Evolutionary conservation across 2,329 filamentous ascomycete genomes (phyloP), one percentile per base, ranked within the genome.

Genomic region (Apiospora phragmitis): DNA sequence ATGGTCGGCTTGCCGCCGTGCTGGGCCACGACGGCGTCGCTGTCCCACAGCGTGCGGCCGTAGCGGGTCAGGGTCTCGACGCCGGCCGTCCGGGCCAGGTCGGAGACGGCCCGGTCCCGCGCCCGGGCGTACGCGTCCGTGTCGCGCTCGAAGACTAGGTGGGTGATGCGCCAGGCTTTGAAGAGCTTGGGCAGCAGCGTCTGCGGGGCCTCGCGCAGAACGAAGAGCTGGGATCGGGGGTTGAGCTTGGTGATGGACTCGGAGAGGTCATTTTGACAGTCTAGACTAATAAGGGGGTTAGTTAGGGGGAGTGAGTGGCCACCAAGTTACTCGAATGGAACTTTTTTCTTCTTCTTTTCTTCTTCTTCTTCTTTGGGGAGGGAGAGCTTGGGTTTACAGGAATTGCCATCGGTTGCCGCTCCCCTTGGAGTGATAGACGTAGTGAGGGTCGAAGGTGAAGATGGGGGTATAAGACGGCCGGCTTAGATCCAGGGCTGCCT

Each of bases 381-480:
- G 24, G 12, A 45, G 62, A 66, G n/a, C 7, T 18, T 12, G 38
- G 18, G 72, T 83, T 76, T 76, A 89, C 83, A 94, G 80, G 76
- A 91, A 94, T 75, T 93, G 90, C 91, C 92, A 94, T 74, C 93
- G 85, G 76, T 95, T 95, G 11, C 89, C 83, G 0, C 91, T 91
- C 5, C 91, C 92, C 70, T 92, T 87, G 0, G 90, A 89, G 42
- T 87, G 87, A 78, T 94, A 94, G 35, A 94, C 91, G 77, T 94
- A 94, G 78, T 94, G 91, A 70, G 92, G 92, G 78, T 94, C 92
- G 91, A 92, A 95, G 1, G 91, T 93, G 86, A 93, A 95, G 65
- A 94, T 87, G 0, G 92, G 92, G 92, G 84, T 91, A 94, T 35
- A 95, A 83, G 26, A 87, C 89, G 68, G 87, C 87, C 1, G 92